Conservation (phyloP, 1,284 basidiomycete species). For the Cutaneotrichosporon mucoides region DNA sequence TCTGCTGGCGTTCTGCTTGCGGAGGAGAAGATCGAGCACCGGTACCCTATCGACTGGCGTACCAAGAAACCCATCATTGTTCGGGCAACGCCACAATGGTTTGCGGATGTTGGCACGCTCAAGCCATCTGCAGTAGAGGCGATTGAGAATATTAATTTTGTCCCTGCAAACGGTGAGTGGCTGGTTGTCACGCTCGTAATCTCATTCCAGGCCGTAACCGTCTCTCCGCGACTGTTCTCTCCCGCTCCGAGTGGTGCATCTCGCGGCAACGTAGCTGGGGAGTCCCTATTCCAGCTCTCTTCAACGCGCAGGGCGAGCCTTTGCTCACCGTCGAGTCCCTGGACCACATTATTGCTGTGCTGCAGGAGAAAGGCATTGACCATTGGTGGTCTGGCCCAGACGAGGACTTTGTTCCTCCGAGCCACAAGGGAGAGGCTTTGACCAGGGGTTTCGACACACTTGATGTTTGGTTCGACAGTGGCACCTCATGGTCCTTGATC, state of each 20-base stretch:
- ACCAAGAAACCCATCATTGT: constrained; percentile 89
- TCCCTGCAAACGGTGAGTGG: constrained; percentile 66
- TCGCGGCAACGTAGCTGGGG: constrained; percentile 98
- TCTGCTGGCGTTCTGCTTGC: constrained; percentile 60
- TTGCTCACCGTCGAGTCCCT: constrained; percentile 67
- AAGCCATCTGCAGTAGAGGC: constrained; percentile 71
- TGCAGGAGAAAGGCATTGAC: constrained; percentile 67
- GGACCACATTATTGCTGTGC: constrained; percentile 69
- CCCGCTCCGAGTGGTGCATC: constrained; percentile 98
- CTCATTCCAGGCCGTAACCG: constrained; percentile 65
- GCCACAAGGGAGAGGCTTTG: constrained; percentile 55
- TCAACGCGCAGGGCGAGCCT: constrained; percentile 65
- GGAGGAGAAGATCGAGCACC: constrained; percentile 71
- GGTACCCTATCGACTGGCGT: constrained; percentile 97
- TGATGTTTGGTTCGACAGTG: constrained; percentile 99
- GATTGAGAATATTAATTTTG: constrained; percentile 69
- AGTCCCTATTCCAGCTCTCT: constrained; percentile 88
- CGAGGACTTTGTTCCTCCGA: constrained; percentile 72
- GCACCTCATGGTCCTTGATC: constrained; percentile 88
- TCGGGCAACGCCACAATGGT: constrained; percentile 97
- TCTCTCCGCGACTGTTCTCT: constrained; percentile 75
- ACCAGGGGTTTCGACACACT: constrained; percentile 86
- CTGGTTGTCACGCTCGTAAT: constrained; percentile 4
- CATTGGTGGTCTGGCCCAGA: constrained; percentile 91
- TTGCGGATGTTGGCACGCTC: constrained; percentile 81